phyloP scores from a whole-genome alignment of 148 eudicot genomes.

The Drosera capensis region DNA sequence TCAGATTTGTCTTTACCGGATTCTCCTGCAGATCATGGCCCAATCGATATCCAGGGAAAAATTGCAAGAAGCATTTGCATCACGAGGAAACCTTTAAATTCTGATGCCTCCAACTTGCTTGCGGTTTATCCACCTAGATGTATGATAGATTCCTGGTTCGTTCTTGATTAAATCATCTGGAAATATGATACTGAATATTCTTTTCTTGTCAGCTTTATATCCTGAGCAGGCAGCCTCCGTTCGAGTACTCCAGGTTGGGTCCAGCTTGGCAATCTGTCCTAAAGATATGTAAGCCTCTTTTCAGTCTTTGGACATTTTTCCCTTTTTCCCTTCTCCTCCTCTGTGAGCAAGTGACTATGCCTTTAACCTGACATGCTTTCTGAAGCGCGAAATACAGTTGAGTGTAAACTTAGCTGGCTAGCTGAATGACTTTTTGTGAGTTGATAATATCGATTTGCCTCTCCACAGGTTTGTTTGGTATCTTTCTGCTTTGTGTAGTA shows the following conservation, averaged over 20 bases:
- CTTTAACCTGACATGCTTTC: too few species aligned
- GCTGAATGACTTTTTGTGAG: neutral
- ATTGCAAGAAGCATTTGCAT: slow-evolving; percentile 88
- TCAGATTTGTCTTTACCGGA: slow-evolving; percentile 14
- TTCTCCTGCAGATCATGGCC: slow-evolving; percentile 11
- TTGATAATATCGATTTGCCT: slow-evolving; percentile 5
- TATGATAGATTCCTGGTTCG: slow-evolving; percentile 19
- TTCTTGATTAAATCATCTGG: slow-evolving; percentile 5
- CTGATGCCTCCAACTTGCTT: slow-evolving; percentile 49
- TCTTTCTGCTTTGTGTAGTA: slow-evolving; percentile 57
- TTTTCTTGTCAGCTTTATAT: slow-evolving; percentile 45
- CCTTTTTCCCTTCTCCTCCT: neutral
- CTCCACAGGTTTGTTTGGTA: slow-evolving; percentile 61
- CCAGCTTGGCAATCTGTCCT: slow-evolving; percentile 67
- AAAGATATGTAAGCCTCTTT: slow-evolving; percentile 54
- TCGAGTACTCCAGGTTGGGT: slow-evolving; percentile 57
- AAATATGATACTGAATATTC: slow-evolving; percentile 11
- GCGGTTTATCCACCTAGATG: slow-evolving; percentile 80
- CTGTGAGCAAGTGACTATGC: too few species aligned
- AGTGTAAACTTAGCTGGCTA: neutral
- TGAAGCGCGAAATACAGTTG: too few species aligned
- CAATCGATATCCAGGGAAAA: slow-evolving; percentile 17
- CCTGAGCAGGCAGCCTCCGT: slow-evolving; percentile 63
- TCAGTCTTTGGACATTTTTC: neutral
- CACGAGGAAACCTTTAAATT: slow-evolving; percentile 37